Base-by-base conservation (phyloP, 768 basidiomycete genomes). In the Candolleomyces aberdarensis region DNA sequence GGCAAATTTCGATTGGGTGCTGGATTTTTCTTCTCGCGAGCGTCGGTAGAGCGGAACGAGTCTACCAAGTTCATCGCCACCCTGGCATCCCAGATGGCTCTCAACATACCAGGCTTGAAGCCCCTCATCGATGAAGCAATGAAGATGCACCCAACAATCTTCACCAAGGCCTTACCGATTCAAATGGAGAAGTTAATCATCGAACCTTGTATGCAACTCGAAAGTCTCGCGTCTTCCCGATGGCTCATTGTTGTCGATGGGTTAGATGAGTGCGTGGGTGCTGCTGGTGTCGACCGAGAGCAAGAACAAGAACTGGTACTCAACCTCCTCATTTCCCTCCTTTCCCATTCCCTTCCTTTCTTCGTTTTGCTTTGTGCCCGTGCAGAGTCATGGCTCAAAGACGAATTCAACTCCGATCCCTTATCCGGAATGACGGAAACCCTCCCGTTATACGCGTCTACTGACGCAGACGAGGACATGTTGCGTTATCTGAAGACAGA, bases 291-390 rank as follows among this genome's bases (percentile, higher is more conserved):
- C 3, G 39, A 61, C 2, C 31, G 53, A 17, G 31, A 52, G 0
- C 71, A 70, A 20, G 49, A 31, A 11, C 56, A 64, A 15, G 55
- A 71, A 20, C 57, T 73, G 10, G 26, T 32, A 3, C 48, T 60
- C 5, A 61, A 70, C 20, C 54, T 39, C 0, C 22, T 20, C 3
- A 53, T 55, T n/a, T 36, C 62, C 0, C 15, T 63, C 0, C 22
- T 57, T 13, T 17, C n/a, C 10, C 44, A 40, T n/a, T 19, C 22
- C 2, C 53, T 66, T 22, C 65, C 68, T 2, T 40, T 75, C n/a
- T 60, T 50, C 19, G 68, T 74, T 43, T 39, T 74, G 9, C 64
- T 75, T 44, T 59, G 66, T 10, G 71, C 71, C 57, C 63, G 74
- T 0, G 69, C 72, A 7, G 74, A 74, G 49, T 53, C 63, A 5